Evolutionary conservation across 169 alveolate species (phyloP), one percentile per base, ranked within the genome.

Genomic region (Plasmodium gonderi): DNA sequence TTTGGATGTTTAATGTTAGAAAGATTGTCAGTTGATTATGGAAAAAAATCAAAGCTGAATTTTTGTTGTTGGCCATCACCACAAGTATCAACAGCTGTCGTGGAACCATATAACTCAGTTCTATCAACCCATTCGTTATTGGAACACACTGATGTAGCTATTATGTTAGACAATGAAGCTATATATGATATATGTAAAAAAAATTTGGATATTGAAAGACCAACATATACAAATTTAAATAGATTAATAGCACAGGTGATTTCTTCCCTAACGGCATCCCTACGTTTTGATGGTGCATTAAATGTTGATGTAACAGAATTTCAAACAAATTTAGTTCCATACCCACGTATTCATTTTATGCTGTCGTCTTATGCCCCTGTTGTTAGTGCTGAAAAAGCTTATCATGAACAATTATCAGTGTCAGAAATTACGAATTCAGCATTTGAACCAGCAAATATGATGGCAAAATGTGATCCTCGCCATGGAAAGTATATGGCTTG

Each of bases 81-180:
- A 44, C 98, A 98, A 95, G 98, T 98, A 40, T 98, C 99, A 38
- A 98, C 99, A 11, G 99, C 99, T 14, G 99, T 98, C 14, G 99
- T 98, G 36, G 99, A 99, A 95, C 99, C 99, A 51, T 99, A 99
- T 96, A 99, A 99, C 96, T 97, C 99, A 33, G 99, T 99, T 60
- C 97, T 99, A 45, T 98, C 99, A 54, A 99, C 99, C 51, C 99
- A 99, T 97, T 98, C 99, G 11, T 97, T 99, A 80, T 95, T 99
- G 82, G 99, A 99, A 95, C 99, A 99, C 98, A 98, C 99, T 38
- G 99, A 99, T 94, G 99, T 98, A 80, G 98, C 99, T 47, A 98
- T 99, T 80, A 98, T 98, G 99, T 97, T 98, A 76, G 99, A 98
- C 96, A 99, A 99, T 92, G 99, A 99, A 97, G 99, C 99, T 47